Conservation (phyloP, 1,284 basidiomycete species). For the Tilletia caries region DNA sequence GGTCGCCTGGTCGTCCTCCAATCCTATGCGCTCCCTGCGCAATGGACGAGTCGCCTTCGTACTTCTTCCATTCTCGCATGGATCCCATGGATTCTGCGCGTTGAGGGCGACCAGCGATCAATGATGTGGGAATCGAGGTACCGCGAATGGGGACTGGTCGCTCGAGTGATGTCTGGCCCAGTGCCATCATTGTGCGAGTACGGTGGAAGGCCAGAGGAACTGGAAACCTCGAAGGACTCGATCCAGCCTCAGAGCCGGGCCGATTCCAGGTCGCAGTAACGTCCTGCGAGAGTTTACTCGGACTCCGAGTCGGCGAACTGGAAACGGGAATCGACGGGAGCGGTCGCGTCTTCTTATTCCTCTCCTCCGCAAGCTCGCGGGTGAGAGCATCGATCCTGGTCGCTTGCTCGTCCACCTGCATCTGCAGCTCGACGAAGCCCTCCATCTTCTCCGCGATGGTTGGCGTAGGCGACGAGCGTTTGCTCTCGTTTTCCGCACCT, state of each 20-base stretch:
- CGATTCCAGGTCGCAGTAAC: conserved; percentile 16
- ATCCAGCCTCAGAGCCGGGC: not conserved
- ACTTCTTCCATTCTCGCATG: conserved; percentile 13
- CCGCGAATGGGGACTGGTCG: conserved; percentile 4
- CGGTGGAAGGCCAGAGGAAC: conserved; percentile 8
- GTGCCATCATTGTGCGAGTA: conserved; percentile 8
- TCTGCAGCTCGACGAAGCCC: conserved; percentile 22
- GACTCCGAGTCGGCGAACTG: conserved; percentile 22
- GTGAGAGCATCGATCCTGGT: not conserved
- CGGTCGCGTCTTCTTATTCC: conserved; percentile 19
- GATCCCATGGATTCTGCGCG: not conserved
- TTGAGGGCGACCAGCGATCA: not conserved
- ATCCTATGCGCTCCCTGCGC: not conserved
- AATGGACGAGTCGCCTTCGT: conserved; percentile 1
- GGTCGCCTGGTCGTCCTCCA: not conserved
- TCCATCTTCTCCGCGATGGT: conserved; percentile 20
- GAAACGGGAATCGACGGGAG: conserved; percentile 16
- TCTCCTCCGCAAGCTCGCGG: conserved; percentile 21
- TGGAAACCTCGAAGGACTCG: conserved; percentile 18
- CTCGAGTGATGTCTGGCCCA: conserved; percentile 2
- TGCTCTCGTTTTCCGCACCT: conserved; percentile 9
- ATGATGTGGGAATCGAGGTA: not conserved
- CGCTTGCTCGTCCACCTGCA: conserved; percentile 9
- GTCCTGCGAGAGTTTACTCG: conserved; percentile 20
- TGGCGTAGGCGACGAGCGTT: conserved; percentile 21